phyloP scores from a whole-genome alignment of 2,329 filamentous ascomycete genomes.

The Hortaea sp. region DNA sequence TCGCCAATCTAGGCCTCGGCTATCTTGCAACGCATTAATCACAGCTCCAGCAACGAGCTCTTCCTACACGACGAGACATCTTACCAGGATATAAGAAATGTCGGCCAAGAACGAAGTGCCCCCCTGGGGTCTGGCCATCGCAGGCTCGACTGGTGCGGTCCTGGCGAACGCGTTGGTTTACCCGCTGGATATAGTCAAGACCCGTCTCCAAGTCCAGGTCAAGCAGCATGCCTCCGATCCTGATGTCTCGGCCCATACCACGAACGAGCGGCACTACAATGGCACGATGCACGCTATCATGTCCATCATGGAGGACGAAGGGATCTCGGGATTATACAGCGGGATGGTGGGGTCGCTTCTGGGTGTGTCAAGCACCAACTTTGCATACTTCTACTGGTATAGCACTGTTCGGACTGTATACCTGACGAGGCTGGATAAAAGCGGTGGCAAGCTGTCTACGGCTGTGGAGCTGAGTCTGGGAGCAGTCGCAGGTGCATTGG shows the following conservation, averaged over 20 bases:
- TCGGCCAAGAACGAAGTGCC: conserved; percentile 51
- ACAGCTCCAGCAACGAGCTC: neutral
- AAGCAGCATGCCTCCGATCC: conserved; percentile 44
- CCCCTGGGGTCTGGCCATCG: conserved; percentile 86
- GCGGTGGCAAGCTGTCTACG: conserved; percentile 53
- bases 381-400: conserved; percentile 99
- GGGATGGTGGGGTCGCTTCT: conserved; percentile 79
- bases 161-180: conserved; percentile 93
- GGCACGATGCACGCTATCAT: conserved; percentile 81
- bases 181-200: conserved; percentile 95
- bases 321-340: conserved; percentile 71
- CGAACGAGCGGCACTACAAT: conserved; percentile 63
- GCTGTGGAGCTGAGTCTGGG: conserved; percentile 74
- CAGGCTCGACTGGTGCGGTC: conserved; percentile 85
- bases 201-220: conserved; percentile 87
- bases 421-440: conserved; percentile 37
- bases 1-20: neutral
- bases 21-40: neutral
- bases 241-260: conserved; percentile 17
- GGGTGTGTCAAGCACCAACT: conserved; percentile 94
- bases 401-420: conserved; percentile 78
- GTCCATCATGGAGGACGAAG: conserved; percentile 75
- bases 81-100: too few species aligned
- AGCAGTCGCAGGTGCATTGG: conserved; percentile 77
- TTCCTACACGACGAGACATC: too few species aligned